phyloP scores from a whole-genome alignment of 768 basidiomycete species.

The Lactarius indigo region DNA sequence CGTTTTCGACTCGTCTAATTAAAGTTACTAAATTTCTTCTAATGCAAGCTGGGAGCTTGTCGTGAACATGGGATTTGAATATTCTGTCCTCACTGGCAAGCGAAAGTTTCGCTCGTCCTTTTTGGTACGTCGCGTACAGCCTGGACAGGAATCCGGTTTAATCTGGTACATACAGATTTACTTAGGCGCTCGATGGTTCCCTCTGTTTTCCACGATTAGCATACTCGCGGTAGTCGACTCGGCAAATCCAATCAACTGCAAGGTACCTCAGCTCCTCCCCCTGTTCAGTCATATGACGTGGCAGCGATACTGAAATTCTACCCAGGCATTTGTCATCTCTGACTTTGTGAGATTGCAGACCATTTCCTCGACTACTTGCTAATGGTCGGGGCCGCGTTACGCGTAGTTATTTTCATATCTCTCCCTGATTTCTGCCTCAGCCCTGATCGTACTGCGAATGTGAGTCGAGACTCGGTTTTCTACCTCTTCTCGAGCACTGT shows the following conservation, averaged over 20 bases:
- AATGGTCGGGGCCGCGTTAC: background rate
- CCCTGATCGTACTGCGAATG: constrained; percentile 18
- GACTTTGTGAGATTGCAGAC: background rate
- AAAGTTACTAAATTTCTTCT: background rate
- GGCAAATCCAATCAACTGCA: background rate
- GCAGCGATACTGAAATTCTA: background rate
- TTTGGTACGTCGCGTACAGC: background rate
- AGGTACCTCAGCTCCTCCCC: background rate
- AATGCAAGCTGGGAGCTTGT: background rate
- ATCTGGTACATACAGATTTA: background rate
- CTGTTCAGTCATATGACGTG: background rate
- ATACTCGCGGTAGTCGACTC: background rate
- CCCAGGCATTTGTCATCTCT: background rate
- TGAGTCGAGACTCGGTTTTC: background rate
- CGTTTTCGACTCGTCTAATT: background rate
- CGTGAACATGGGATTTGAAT: background rate
- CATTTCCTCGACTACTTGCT: background rate
- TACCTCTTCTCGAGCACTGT: no score
- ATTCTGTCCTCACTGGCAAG: background rate
- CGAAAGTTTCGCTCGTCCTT: background rate
- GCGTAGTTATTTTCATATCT: constrained; percentile 2
- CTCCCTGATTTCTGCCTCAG: constrained; percentile 7
- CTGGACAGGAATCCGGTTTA: background rate
- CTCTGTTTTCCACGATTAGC: background rate
- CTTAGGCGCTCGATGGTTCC: background rate